A percentile compares a stretch with the other conserved stretches of the same genome.
Evolutionary conservation across 169 alveolate genomes (phyloP).

Genomic region (Plasmodium billcollinsi): DNA sequence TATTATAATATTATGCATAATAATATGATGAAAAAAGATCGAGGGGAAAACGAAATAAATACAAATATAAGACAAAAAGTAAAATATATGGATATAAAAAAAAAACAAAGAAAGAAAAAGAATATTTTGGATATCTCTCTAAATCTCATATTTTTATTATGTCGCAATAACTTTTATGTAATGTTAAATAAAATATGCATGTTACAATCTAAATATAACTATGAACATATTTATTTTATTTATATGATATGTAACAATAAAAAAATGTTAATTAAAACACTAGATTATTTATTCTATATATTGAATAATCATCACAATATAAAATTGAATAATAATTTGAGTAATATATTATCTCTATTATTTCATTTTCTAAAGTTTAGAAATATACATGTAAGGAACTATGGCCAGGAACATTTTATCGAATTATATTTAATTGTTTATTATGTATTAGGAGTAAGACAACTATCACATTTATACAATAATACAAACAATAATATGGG

Average conservation of each 20-base stretch:
- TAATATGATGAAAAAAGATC: not conserved
- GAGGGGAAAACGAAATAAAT: not conserved
- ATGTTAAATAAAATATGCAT: slow-evolving; percentile 43
- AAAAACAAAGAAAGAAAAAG: slow-evolving; percentile 1
- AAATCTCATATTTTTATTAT: slow-evolving; percentile 40
- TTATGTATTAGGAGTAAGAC: slow-evolving; percentile 63
- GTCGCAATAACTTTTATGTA: slow-evolving; percentile 39
- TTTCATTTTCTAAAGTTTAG: slow-evolving; percentile 62
- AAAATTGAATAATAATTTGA: slow-evolving; percentile 37
- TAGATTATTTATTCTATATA: slow-evolving; percentile 61
- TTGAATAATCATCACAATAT: slow-evolving; percentile 23
- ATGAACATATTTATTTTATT: slow-evolving; percentile 63
- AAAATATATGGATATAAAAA: not conserved
- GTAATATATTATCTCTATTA: slow-evolving; percentile 59
- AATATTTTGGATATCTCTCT: slow-evolving; percentile 56
- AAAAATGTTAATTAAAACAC: slow-evolving; percentile 34
- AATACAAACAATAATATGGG: not conserved
- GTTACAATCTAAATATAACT: slow-evolving; percentile 55
- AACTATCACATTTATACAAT: slow-evolving; percentile 23
- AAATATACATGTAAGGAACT: slow-evolving; percentile 38
- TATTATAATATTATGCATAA: slow-evolving; percentile 11
- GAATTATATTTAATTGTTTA: slow-evolving; percentile 62
- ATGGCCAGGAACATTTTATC: slow-evolving; percentile 19
- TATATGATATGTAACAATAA: slow-evolving; percentile 73
- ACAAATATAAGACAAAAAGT: too few relatives aligned